Evolutionary conservation across 1,284 basidiomycete species (phyloP).

Genomic region (Leccinum pachyderme): DNA sequence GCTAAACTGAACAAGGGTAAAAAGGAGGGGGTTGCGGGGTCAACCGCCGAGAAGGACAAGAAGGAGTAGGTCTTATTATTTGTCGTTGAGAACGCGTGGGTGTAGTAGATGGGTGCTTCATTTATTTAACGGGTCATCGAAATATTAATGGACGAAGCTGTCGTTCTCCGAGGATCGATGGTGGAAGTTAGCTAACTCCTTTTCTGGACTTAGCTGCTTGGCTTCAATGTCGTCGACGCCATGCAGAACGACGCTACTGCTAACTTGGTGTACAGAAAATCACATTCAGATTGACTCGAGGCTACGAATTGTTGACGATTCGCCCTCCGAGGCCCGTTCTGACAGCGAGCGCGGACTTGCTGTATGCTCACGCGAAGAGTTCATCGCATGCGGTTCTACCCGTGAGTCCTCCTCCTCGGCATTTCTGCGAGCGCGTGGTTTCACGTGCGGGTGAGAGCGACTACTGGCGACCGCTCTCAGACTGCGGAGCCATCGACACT

Average conservation of each 20-base stretch:
- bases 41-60: slow-evolving; percentile 44
- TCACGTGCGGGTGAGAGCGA: neutral
- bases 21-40: slow-evolving; percentile 21
- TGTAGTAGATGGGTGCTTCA: neutral
- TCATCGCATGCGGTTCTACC: slow-evolving; percentile 39
- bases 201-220: slow-evolving; percentile 18
- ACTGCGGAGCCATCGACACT: neutral
- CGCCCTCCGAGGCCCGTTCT: slow-evolving; percentile 9
- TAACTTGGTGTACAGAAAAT: slow-evolving; percentile 48
- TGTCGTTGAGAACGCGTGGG: neutral
- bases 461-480: neutral
- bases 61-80: slow-evolving; percentile 25
- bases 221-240: slow-evolving; percentile 19
- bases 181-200: slow-evolving; percentile 21
- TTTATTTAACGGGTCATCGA: slow-evolving; percentile 8
- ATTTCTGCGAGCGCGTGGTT: slow-evolving; percentile 4
- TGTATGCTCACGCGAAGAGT: slow-evolving; percentile 38
- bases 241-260: slow-evolving; percentile 21
- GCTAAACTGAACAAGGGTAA: slow-evolving; percentile 42
- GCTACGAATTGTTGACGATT: slow-evolving; percentile 36
- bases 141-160: slow-evolving; percentile 3
- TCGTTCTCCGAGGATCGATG: slow-evolving; percentile 2
- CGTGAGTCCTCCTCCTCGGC: slow-evolving; percentile 33
- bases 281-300: slow-evolving; percentile 45
- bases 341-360: slow-evolving; percentile 33